phyloP scores from a whole-genome alignment of 2,329 filamentous ascomycete species.

The Aureobasidium vineae region DNA sequence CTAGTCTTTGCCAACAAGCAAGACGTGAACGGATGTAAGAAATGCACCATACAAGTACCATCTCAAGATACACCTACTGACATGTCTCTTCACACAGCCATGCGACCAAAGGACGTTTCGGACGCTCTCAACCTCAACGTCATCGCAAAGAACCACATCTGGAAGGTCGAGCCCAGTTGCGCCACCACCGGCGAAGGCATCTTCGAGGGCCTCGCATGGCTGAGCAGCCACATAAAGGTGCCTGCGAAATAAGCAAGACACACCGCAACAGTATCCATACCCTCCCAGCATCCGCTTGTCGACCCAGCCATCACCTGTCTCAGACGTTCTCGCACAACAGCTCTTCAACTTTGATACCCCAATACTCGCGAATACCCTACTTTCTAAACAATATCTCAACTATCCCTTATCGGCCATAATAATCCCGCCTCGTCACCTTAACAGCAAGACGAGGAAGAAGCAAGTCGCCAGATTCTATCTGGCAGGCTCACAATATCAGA shows the following conservation, averaged over 20 bases:
- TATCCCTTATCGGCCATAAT: neutral
- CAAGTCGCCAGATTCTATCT: neutral
- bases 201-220: constrained; percentile 54
- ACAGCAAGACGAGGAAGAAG: neutral
- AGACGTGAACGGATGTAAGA: constrained; percentile 83
- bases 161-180: constrained; percentile 56
- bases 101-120: constrained; percentile 52
- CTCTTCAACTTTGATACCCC: constrained; percentile 19
- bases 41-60: neutral
- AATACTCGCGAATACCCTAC: constrained; percentile 10
- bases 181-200: constrained; percentile 55
- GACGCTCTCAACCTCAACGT: constrained; percentile 50
- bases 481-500: neutral
- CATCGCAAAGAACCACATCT: constrained; percentile 53
- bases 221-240: constrained; percentile 53
- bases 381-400: neutral
- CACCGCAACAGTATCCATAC: neutral
- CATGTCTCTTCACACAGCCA: constrained; percentile 39
- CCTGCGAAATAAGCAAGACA: constrained; percentile 33
- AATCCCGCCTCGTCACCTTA: neutral
- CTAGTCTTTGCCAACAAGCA: constrained; percentile 99
- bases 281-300: neutral
- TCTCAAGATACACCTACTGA: constrained; percentile 27
- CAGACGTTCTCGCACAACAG: neutral
- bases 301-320: neutral